Evolutionary conservation across 345 rosid genomes (phyloP), one percentile per base, ranked within the genome.

Genomic region (Camelina sativa): DNA sequence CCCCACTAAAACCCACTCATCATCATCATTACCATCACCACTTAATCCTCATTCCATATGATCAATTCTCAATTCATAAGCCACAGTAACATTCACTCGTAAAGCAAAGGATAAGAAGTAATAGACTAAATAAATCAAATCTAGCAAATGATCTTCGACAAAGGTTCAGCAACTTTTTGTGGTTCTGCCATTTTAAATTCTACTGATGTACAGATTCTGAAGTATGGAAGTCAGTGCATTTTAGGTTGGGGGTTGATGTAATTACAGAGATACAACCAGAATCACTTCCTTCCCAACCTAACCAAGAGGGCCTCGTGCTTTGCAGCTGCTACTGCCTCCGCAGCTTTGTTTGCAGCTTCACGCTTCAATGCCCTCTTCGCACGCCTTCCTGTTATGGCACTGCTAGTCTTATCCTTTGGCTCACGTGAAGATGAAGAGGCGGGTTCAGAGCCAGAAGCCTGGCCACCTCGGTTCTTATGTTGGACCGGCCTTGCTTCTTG

Each of bases 291-390:
- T 54, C 76, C 83, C 79, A 73, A 58, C 68, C 77, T 76, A 69
- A 40, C 74, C 81, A 76, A 79, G 56, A 28, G 81, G 41, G 81
- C 81, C 30, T 80, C 63, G 12, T 80, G 85, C 68, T 76, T 76
- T 7, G 79, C 71, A 38, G 75, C 81, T 11, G 95, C 97, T 15
- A 86, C 89, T 13, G 87, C 95, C 71, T 76, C 80, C 2, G 76
- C 80, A 71, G 76, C 76, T 87, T 88, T 90, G 81, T 91, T 84
- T 16, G 97, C 96, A 46, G 98, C 98, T 79, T 92, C 97, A 20
- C 91, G 97, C 85, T 91, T 94, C 48, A 88, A 86, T 1, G 96
- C 85, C 79, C 99, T 84, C 86, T 87, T 91, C 1, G 99, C 99
- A 44, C 99, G 88, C 62, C 97, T 79, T 4, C 99, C 96, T 0